Percentiles rank a stretch among this genome's conserved stretches.
phyloP scores from a whole-genome alignment of 768 basidiomycete genomes.

The Panaeolus papilionaceus region DNA sequence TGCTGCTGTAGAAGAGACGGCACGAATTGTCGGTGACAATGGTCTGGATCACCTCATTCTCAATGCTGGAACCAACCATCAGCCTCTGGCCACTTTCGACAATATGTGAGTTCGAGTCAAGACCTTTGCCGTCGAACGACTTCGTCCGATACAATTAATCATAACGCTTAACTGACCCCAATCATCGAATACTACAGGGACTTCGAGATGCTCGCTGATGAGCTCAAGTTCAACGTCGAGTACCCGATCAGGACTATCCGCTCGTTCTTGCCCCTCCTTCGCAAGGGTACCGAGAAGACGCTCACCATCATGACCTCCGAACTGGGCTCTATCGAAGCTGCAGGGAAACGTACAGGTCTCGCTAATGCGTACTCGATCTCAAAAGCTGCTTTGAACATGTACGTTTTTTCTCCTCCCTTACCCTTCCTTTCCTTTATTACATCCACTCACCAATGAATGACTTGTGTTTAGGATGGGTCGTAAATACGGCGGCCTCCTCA shows the following conservation, averaged over 20 bases:
- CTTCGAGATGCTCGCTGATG: constrained; percentile 24
- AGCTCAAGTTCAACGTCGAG: constrained; percentile 28
- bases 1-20: constrained; percentile 21
- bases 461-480: constrained; percentile 25
- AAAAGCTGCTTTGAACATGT: constrained; percentile 31
- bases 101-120: constrained; percentile 24
- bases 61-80: constrained; percentile 26
- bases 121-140: background rate
- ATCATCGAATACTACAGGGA: constrained; percentile 15
- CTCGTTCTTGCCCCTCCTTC: constrained; percentile 29
- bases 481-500: constrained; percentile 32
- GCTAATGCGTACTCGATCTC: constrained; percentile 26
- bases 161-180: background rate
- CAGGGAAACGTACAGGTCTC: constrained; percentile 7
- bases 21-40: constrained; percentile 19
- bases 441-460: background rate
- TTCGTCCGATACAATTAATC: background rate
- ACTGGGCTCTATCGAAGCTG: constrained; percentile 26
- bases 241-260: constrained; percentile 23
- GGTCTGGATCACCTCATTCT: constrained; percentile 30
- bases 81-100: constrained; percentile 25
- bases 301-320: constrained; percentile 29
- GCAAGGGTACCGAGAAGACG: constrained; percentile 27
- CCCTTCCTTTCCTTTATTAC: background rate
- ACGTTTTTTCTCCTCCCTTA: background rate